Evolutionary conservation across 345 rosid genomes (phyloP), one percentile per base, ranked within the genome.

Genomic region (Gossypium australe): DNA sequence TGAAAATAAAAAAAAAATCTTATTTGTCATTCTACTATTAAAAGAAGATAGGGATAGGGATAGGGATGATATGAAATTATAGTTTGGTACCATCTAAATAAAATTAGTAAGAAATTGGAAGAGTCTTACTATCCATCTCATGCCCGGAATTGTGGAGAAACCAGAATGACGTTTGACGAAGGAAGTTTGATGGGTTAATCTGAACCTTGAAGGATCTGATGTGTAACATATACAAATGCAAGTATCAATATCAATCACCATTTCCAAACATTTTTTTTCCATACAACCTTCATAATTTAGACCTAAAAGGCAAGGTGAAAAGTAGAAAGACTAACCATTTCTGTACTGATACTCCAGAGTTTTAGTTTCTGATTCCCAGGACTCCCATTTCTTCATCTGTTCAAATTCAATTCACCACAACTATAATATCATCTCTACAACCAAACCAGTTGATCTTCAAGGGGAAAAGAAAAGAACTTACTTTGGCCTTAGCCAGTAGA

Each of bases 121-220:
- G 38, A 0, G 3, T 14, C 88, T 85, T 85, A 89, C 94, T 0
- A 85, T 77, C 85, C 87, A 89, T 77, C 75, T 78, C 9, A 86
- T 70, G 64, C 81, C 70, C 0, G 85, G 85, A 1, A 55, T 60
- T 55, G 44, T 81, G 0, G 85, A 84, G 62, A 80, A 73, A 74
- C 83, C 85, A 7, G 86, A 79, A 80, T 90, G 90, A 18, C 79
- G 82, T 80, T 38, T 87, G 24, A 85, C 89, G 11, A 89, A 89
- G 2, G 91, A 86, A 12, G 89, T 86, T 74, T 87, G 90, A 59
- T 85, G 94, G n/a, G 90, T 84, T 3, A 89, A 81, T 65, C 91
- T 80, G 75, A 87, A 86, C 70, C 90, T 86, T 51, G 77, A 53
- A 4, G 89, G 89, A 80, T 87, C 94, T 86, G 80, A 34, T 34